Base-by-base conservation (phyloP, 2,329 filamentous ascomycete genomes). In the Aspergillus neotritici region DNA sequence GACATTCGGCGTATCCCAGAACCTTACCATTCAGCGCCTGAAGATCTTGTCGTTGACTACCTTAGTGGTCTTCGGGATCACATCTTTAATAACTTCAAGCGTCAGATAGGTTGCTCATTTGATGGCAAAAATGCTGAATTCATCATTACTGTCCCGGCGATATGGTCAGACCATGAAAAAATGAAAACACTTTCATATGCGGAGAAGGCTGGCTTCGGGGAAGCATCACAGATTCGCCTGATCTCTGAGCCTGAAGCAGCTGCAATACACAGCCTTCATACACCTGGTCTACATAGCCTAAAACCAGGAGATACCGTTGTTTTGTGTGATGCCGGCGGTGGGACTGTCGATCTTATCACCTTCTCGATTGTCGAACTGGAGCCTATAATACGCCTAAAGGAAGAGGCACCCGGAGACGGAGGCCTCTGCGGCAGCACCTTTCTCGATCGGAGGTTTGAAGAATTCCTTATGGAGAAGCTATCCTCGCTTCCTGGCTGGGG, bases 291-390 rank as follows among this genome's bases (percentile, higher is more conserved):
- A 9, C 50, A 48, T 28, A 31, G 29, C 1, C 37, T 49, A 4
- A 31, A 51, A 25, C 40, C 47, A 5, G 55, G 48, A 0, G 56
- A 63, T 36, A 54, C 49, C 7, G 54, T 60, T 31, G 43, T 60
- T 13, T 32, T 63, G 1, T 60, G 58, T 17, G 60, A 62, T 36
- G 58, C 56, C 0, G 54, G 58, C 1, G 60, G 56, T 15, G 58
- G 57, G 1, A 63, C 56, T 0, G 59, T 61, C 4, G 61, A 64
- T 43, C 43, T 63, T 14, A 63, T 63, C 2, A 56, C 58, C 0
- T 65, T 63, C 39, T 44, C 47, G 0, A 57, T 65, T 12, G 15
- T 44, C 3, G 37, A 47, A 8, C 37, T 64, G 4, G 28, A 47
- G 5, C 63, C 62, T 3, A 47, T 33, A 10, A 17, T 60, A 6